Conservation (phyloP, 768 basidiomycete genomes). For the Rossbeevera mucosa region DNA sequence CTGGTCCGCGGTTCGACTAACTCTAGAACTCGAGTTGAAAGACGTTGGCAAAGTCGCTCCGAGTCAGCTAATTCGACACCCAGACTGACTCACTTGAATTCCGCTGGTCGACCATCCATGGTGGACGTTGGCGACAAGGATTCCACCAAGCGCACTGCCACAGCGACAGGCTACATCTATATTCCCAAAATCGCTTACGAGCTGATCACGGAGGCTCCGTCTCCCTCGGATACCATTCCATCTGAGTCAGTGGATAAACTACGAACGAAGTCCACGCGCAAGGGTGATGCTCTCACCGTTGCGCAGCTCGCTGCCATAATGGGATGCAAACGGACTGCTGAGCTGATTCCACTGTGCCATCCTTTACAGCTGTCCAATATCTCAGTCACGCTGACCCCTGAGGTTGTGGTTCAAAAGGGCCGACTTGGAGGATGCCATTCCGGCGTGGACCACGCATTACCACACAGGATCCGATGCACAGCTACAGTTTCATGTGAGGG, state of each 20-base stretch:
- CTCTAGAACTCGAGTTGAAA: constrained; percentile 6
- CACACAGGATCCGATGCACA: constrained; percentile 53
- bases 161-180: constrained; percentile 67
- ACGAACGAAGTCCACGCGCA: constrained; percentile 49
- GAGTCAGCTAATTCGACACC: constrained; percentile 2
- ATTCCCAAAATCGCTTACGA: constrained; percentile 63
- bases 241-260: constrained; percentile 28
- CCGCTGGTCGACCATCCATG: constrained; percentile 69
- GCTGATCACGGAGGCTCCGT: constrained; percentile 42
- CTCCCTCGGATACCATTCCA: constrained; percentile 1
- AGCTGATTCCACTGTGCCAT: constrained; percentile 86
- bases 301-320: constrained; percentile 86
- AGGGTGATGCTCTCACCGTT: constrained; percentile 69
- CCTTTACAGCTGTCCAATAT: constrained; percentile 72
- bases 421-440: neutral
- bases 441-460: constrained; percentile 14
- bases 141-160: constrained; percentile 62
- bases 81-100: constrained; percentile 70
- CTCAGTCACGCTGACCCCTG: constrained; percentile 55
- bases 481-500: constrained; percentile 74
- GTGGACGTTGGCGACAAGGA: constrained; percentile 72
- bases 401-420: constrained; percentile 20
- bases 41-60: constrained; percentile 21
- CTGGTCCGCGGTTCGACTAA: neutral
- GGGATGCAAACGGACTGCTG: constrained; percentile 79